Evolutionary conservation across 768 basidiomycete genomes (phyloP).

Genomic region (Termitomyces sp.): DNA sequence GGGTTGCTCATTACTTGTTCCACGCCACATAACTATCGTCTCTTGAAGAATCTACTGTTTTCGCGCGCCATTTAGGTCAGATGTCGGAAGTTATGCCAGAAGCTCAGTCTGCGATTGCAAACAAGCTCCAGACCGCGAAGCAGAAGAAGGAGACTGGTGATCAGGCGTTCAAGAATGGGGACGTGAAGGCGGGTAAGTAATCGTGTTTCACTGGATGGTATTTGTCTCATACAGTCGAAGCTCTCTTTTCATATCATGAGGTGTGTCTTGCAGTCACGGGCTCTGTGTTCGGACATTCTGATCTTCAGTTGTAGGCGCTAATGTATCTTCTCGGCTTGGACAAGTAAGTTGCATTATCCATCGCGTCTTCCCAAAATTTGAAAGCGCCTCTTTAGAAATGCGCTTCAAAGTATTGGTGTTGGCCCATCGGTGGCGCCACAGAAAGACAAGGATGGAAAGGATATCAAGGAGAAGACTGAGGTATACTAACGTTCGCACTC

Average conservation of each 20-base stretch:
- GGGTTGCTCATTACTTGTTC: background rate
- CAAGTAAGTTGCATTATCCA: slow-evolving; percentile 44
- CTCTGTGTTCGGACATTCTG: background rate
- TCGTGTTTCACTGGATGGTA: background rate
- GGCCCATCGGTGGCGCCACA: slow-evolving; percentile 20
- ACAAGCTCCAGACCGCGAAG: slow-evolving; percentile 56
- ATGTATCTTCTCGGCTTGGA: slow-evolving; percentile 72
- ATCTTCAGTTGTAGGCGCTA: slow-evolving; percentile 40
- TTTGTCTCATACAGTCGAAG: slow-evolving; percentile 28
- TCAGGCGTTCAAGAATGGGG: slow-evolving; percentile 62
- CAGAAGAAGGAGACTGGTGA: slow-evolving; percentile 64
- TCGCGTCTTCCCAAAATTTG: background rate
- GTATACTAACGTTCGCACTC: slow-evolving; percentile 26
- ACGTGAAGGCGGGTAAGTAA: slow-evolving; percentile 51
- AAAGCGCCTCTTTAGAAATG: slow-evolving; percentile 32
- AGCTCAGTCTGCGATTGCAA: slow-evolving; percentile 22
- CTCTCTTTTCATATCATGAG: slow-evolving; percentile 67
- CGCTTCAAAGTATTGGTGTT: slow-evolving; percentile 47
- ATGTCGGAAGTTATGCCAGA: slow-evolving; percentile 22
- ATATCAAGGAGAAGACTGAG: slow-evolving; percentile 60
- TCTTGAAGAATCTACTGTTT: slow-evolving; percentile 4
- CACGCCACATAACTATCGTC: slow-evolving; percentile 9
- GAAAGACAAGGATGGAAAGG: slow-evolving; percentile 23
- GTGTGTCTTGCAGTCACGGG: slow-evolving; percentile 17
- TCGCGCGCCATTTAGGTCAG: background rate